Evolutionary conservation across 129 eudicot species (phyloP).

Genomic region (Smallanthus sonchifolius): DNA sequence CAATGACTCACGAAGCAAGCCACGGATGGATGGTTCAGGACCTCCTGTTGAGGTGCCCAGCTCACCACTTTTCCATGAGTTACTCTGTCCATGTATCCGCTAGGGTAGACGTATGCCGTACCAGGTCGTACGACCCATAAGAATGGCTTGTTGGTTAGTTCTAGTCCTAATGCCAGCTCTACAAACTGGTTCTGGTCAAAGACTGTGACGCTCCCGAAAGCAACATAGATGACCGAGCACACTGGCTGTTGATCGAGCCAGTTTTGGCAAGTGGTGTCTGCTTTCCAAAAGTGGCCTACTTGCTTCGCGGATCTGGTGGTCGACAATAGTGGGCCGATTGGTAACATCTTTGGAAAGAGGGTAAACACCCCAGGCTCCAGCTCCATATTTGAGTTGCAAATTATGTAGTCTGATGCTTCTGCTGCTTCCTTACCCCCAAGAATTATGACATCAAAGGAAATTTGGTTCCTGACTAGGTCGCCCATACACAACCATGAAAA

Average conservation of each 20-base stretch:
- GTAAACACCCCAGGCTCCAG: conserved; percentile 37
- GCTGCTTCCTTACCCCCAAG: not conserved
- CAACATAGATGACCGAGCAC: conserved; percentile 45
- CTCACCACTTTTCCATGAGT: conserved; percentile 36
- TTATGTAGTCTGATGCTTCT: conserved; percentile 28
- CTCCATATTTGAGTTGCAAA: conserved; percentile 49
- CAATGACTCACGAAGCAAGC: conserved; percentile 63
- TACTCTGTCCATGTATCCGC: conserved; percentile 40
- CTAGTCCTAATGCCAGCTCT: conserved; percentile 57
- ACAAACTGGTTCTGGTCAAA: conserved; percentile 38
- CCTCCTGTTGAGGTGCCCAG: conserved; percentile 66
- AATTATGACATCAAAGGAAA: no score
- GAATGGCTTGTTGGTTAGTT: conserved; percentile 39
- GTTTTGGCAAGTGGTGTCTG: conserved; percentile 43
- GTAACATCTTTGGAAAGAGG: conserved; percentile 33
- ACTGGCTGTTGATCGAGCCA: conserved; percentile 61
- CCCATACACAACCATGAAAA: no score
- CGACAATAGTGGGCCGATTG: conserved; percentile 54
- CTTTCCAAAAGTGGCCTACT: conserved; percentile 45
- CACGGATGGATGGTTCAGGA: conserved; percentile 49
- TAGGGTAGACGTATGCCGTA: conserved; percentile 13
- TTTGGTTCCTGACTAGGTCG: no score
- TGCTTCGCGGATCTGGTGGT: conserved; percentile 28
- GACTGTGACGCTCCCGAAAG: conserved; percentile 56
- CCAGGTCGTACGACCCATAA: conserved; percentile 9